Base-by-base conservation (phyloP, 2,329 filamentous ascomycete genomes). In the Colletotrichum magnum region DNA sequence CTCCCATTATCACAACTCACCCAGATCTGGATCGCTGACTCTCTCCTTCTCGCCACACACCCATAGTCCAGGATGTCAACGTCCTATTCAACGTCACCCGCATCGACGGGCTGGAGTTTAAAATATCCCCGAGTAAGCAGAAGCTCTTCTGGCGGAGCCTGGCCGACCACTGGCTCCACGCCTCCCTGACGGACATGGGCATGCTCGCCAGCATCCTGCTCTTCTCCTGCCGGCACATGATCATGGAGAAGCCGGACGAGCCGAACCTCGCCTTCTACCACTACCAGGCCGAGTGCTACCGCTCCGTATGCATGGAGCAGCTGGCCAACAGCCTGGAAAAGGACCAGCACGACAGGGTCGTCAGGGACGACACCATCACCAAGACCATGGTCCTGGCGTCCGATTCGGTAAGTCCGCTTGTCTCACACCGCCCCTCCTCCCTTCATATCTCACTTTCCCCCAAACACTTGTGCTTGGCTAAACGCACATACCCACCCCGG, bases 161-260 rank as follows among this genome's bases (percentile, higher is more conserved):
- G 50, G 45, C 53, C 10, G 63, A 59, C 51, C 57, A 70, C 21
- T 74, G 73, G 73, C 43, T 74, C 16, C 73, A 64, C 10, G 47
- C 67, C 13, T 68, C 74, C 18, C 56, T 63, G 18, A 47, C 58
- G 21, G 74, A 76, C 56, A 26, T 28, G 2, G 74, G 73, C 21
- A 74, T 75, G 73, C 65, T 75, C 12, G 69, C 68, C 2, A 51
- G 54, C n/a, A 47, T 75, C 10, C 68, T 74, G 16, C 66, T 75
- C 39, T 64, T 53, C 6, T 56, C 73, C 0, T 73, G 71, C 39
- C 72, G 72, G 2, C 72, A 71, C 52, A 52, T 75, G 1, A 48
- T 70, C 39, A 26, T 26, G n/a, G 43, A 57, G 18, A 47, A 52
- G 10, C 5, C 24, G 47, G 48, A 43, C 7, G 26, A 41, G 9